Conservation (phyloP, 2,329 filamentous ascomycete genomes). For the Hymenoscyphus repandus region DNA sequence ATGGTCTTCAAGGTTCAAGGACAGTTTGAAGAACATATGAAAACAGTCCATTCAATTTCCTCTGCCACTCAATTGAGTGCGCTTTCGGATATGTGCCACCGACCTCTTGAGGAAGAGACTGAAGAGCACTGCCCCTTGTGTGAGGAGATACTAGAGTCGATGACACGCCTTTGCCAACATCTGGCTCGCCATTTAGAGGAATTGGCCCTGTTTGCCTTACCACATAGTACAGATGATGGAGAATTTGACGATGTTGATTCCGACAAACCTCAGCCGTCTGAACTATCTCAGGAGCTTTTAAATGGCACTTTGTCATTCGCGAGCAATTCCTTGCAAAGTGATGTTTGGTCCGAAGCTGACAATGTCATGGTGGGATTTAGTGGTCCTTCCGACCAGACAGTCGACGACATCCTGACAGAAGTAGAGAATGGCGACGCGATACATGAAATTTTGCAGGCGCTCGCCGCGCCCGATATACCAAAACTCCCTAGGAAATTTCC, state of each 20-base stretch:
- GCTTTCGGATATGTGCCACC: constrained; percentile 1
- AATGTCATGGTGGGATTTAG: too few relatives aligned
- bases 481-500: too few relatives aligned
- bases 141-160: neutral
- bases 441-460: too few relatives aligned
- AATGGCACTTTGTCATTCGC: neutral
- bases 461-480: too few relatives aligned
- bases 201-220: constrained; percentile 3
- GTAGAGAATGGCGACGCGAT: too few relatives aligned
- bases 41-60: neutral
- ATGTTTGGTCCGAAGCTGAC: neutral
- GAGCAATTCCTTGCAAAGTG: neutral
- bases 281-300: neutral
- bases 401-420: too few relatives aligned
- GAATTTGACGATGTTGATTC: neutral
- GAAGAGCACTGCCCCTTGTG: constrained; percentile 1
- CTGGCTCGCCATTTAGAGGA: constrained; percentile 4
- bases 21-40: neutral
- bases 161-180: constrained; percentile 1
- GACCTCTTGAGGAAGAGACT: neutral
- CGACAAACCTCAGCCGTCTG: neutral
- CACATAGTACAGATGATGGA: neutral
- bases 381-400: too few relatives aligned
- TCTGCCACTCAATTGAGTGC: neutral
- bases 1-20: neutral